Evolutionary conservation across 768 basidiomycete genomes (phyloP).

Genomic region (Artomyces pyxidatus): DNA sequence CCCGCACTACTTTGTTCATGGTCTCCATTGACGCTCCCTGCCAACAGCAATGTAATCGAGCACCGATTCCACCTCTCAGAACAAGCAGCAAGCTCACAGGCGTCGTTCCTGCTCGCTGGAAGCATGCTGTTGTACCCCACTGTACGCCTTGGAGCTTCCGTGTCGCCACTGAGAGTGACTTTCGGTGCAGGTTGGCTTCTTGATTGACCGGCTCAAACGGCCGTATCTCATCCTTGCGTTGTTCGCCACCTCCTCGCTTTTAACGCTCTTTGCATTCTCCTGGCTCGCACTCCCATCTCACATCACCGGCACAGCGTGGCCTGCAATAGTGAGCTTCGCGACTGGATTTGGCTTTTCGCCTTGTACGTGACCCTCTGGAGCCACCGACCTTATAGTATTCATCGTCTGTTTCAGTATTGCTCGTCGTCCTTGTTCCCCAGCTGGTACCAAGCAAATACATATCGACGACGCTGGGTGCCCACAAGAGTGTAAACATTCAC

Average conservation of each 20-base stretch:
- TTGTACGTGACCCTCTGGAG: conserved; percentile 34
- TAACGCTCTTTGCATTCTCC: conserved; percentile 52
- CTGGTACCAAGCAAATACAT: conserved; percentile 67
- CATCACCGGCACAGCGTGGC: conserved; percentile 50
- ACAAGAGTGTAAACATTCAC: conserved; percentile 54
- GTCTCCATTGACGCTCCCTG: neutral
- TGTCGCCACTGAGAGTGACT: neutral
- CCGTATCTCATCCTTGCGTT: conserved; percentile 52
- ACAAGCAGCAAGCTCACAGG: conserved; percentile 49
- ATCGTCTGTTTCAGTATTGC: conserved; percentile 57
- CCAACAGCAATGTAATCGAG: conserved; percentile 60
- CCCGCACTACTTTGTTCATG: conserved; percentile 4
- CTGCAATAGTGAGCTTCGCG: conserved; percentile 54
- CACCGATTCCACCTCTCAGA: conserved; percentile 56
- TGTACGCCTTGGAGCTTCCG: conserved; percentile 30
- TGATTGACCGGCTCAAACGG: conserved; percentile 52
- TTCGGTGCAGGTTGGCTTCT: conserved; percentile 45
- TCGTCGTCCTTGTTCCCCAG: conserved; percentile 67
- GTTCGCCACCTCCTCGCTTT: conserved; percentile 45
- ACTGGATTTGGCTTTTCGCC: conserved; percentile 70
- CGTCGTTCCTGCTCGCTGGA: conserved; percentile 65
- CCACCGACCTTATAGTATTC: too few species aligned
- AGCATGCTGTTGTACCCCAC: conserved; percentile 64
- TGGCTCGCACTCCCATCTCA: conserved; percentile 60
- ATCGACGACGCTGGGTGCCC: conserved; percentile 69